Percentiles rank a stretch among this genome's conserved stretches.
phyloP scores from a whole-genome alignment of 1,139 yeast genomes.

The Kodamaea derodonti region DNA sequence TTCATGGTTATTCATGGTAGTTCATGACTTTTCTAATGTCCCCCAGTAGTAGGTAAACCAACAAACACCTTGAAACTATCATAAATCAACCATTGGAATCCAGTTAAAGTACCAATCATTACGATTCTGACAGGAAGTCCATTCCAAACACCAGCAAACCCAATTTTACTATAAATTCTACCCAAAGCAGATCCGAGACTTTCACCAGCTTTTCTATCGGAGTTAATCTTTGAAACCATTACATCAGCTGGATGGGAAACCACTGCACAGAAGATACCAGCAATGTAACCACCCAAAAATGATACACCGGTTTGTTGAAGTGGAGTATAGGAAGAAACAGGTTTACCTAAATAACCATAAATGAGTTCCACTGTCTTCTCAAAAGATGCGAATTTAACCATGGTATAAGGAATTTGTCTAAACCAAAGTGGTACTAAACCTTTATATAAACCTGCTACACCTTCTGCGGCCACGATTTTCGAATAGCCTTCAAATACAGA shows the following conservation, averaged over 20 bases:
- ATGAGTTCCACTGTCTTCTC: constrained; percentile 81
- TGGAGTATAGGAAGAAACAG: constrained; percentile 36
- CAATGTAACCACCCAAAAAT: constrained; percentile 90
- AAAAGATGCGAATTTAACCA: constrained; percentile 92
- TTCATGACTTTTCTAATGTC: constrained; percentile 42
- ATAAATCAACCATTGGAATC: constrained; percentile 93
- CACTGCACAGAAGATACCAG: constrained; percentile 92
- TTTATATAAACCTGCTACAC: constrained; percentile 71
- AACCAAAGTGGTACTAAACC: constrained; percentile 91
- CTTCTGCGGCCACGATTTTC: constrained; percentile 64
- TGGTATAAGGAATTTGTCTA: constrained; percentile 93
- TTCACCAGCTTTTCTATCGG: constrained; percentile 68
- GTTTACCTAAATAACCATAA: constrained; percentile 50
- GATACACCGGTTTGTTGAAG: constrained; percentile 88
- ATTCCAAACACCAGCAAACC: constrained; percentile 89
- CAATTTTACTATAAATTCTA: constrained; percentile 76
- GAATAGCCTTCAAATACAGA: constrained; percentile 63
- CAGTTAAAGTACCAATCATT: constrained; percentile 96
- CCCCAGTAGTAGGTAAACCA: constrained; percentile 90
- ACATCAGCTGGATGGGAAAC: constrained; percentile 98
- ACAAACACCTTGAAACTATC: constrained; percentile 89
- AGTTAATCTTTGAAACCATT: constrained; percentile 87
- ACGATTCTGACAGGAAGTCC: constrained; percentile 91
- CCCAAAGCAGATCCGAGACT: constrained; percentile 60
- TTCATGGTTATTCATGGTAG: too few species aligned